Conservation (phyloP, 1,284 basidiomycete species). For the Ustilago tritici region DNA sequence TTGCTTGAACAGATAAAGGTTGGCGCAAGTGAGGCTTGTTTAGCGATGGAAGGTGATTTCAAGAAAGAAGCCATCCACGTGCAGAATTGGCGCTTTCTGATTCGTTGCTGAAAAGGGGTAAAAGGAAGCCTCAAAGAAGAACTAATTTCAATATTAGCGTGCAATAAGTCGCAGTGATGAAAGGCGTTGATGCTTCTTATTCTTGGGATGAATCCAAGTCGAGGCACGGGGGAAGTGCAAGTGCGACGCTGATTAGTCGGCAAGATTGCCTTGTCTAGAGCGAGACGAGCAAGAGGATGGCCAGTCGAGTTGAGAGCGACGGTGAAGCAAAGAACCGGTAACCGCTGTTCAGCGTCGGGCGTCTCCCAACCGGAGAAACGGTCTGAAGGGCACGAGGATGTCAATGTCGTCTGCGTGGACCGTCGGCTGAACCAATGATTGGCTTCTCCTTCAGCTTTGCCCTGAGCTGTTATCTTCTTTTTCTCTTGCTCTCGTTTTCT, state of each 20-base stretch:
- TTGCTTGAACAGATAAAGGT: neutral
- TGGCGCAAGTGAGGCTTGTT: neutral
- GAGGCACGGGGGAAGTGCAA: too few species aligned
- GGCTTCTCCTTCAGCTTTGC: neutral
- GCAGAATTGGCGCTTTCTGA: slow-evolving; percentile 10
- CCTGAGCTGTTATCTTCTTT: neutral
- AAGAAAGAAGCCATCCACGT: slow-evolving; percentile 14
- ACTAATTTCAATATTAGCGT: neutral
- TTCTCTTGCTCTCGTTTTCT: neutral
- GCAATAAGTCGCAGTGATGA: neutral
- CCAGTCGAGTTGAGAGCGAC: too few species aligned
- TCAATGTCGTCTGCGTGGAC: neutral
- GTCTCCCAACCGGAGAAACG: too few species aligned
- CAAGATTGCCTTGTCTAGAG: neutral
- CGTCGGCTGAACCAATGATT: neutral
- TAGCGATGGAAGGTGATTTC: slow-evolving; percentile 18
- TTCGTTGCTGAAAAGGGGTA: slow-evolving; percentile 15
- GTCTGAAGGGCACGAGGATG: too few species aligned
- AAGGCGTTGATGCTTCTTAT: neutral
- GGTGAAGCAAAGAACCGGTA: too few species aligned
- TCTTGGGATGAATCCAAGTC: neutral
- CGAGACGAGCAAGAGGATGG: too few species aligned
- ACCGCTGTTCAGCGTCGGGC: too few species aligned
- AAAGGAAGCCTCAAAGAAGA: neutral
- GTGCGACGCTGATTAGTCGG: neutral